Conservation (phyloP, 306 rosid species). For the Lathyrus tuberosus region DNA sequence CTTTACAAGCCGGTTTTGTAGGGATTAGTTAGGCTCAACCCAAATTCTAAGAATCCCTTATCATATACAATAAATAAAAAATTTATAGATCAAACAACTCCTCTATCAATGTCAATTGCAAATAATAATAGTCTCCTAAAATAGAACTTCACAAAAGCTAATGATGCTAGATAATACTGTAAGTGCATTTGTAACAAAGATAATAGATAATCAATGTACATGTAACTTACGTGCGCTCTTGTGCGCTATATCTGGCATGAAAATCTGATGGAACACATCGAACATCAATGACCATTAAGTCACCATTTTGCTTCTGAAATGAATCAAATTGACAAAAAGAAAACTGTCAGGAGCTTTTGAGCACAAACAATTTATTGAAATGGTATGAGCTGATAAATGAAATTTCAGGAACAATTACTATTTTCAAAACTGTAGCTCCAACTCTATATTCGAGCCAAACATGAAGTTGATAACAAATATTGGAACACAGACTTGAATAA, state of each 20-base stretch:
- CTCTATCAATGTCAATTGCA: neutral
- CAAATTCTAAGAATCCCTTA: too few relatives aligned
- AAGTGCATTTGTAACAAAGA: neutral
- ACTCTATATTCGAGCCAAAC: slow-evolving; percentile 12
- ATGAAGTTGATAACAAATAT: slow-evolving; percentile 9
- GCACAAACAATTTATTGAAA: slow-evolving; percentile 16
- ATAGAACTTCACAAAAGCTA: slow-evolving; percentile 24
- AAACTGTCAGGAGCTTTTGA: slow-evolving; percentile 33
- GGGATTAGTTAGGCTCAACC: too few relatives aligned
- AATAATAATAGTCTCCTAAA: neutral
- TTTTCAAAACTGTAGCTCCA: slow-evolving; percentile 26
- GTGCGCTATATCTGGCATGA: slow-evolving; percentile 88
- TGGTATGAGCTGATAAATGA: slow-evolving; percentile 22
- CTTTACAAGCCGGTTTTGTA: too few relatives aligned
- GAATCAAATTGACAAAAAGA: slow-evolving; percentile 34
- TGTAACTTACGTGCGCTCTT: slow-evolving; percentile 79
- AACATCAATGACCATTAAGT: slow-evolving; percentile 73
- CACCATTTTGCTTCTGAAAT: slow-evolving; percentile 74
- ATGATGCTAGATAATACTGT: slow-evolving; percentile 9
- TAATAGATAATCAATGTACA: slow-evolving; percentile 4
- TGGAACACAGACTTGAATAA: neutral
- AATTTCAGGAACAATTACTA: slow-evolving; percentile 13
- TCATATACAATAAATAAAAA: neutral
- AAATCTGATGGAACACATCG: slow-evolving; percentile 73
- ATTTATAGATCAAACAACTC: slow-evolving; percentile 22